Percentiles rank a stretch among this genome's conserved stretches.
Conservation (phyloP, 1,139 yeast species). For the Suhomyces yuchorum region DNA sequence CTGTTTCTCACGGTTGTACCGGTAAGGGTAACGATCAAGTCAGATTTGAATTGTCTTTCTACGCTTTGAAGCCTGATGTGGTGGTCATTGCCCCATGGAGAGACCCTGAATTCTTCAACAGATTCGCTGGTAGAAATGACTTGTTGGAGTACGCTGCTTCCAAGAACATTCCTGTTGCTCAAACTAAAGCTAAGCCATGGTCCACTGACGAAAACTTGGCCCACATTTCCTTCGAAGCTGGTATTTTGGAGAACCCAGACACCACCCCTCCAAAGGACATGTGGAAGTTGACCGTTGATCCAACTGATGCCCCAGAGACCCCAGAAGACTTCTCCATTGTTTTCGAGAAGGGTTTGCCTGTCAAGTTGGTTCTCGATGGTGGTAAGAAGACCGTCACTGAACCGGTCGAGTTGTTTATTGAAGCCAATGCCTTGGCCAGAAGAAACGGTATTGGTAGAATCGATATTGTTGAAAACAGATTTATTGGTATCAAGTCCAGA, state of each 20-base stretch:
- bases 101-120: conserved; percentile 89
- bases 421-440: conserved; percentile 94
- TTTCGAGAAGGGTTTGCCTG: conserved; percentile 86
- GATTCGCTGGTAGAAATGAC: conserved; percentile 98
- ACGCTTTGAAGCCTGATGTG: conserved; percentile 97
- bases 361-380: conserved; percentile 69
- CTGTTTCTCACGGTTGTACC: conserved; percentile 98
- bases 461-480: conserved; percentile 98
- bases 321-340: conserved; percentile 88
- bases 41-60: conserved; percentile 93
- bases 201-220: conserved; percentile 99
- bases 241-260: conserved; percentile 97
- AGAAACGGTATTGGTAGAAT: conserved; percentile 99
- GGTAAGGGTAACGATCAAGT: conserved; percentile 99
- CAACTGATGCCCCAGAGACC: conserved; percentile 87
- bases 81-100: conserved; percentile 99
- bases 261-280: conserved; percentile 98
- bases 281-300: conserved; percentile 99
- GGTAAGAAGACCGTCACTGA: conserved; percentile 66
- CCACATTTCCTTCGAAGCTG: conserved; percentile 98
- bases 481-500: conserved; percentile 97
- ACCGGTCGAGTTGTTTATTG: conserved; percentile 88
- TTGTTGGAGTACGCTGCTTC: conserved; percentile 89
- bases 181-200: conserved; percentile 99
- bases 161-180: conserved; percentile 91